Base-by-base conservation (phyloP, 805 yeast species). In the Priceomyces haplophilus region DNA sequence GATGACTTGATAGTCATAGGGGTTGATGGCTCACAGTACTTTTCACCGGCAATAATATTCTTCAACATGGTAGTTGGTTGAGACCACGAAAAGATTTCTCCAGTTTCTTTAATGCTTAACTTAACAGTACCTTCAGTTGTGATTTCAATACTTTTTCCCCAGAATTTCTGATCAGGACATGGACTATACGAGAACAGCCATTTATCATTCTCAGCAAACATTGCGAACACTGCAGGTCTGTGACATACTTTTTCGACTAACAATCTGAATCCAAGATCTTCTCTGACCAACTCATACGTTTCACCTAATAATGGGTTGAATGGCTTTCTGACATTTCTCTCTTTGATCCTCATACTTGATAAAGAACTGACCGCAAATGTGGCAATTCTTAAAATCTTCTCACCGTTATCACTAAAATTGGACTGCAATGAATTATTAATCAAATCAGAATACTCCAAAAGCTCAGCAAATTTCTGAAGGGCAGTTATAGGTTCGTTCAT, bases 271-370 rank as follows among this genome's bases (percentile, higher is more conserved):
- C 90, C 90, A 39, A 76, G 64, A 54, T 88, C 96, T 47, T 88
- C 96, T 32, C 96, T 75, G 1, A 88, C 93, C 34, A 88, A 69
- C 62, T 93, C 99, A 61, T 64, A 93, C 0, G 97, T 90, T 60
- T 93, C 99, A 16, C 98, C 97, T 15, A 93, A 67, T 40, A 93
- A 70, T 7, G 99, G 98, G 58, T 89, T 93, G 65, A 93, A 93
- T 1, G 99, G 98, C 58, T 93, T 93, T 49, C 99, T 75, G 31
- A 78, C 61, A 41, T 83, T 81, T 52, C 99, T 75, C 37, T 81
- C 82, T 53, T 86, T 89, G 27, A 79, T 78, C 45, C 97, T 71
- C 53, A 80, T 75, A 8, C 85, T 72, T 0, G 97, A 80, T 7
- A 90, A 61, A 44, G 76, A 78, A 19, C 90, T 80, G 3, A 87